Base-by-base conservation (phyloP, 192 early-diverging fungal species). In the Fimicolochytrium jonesii region DNA sequence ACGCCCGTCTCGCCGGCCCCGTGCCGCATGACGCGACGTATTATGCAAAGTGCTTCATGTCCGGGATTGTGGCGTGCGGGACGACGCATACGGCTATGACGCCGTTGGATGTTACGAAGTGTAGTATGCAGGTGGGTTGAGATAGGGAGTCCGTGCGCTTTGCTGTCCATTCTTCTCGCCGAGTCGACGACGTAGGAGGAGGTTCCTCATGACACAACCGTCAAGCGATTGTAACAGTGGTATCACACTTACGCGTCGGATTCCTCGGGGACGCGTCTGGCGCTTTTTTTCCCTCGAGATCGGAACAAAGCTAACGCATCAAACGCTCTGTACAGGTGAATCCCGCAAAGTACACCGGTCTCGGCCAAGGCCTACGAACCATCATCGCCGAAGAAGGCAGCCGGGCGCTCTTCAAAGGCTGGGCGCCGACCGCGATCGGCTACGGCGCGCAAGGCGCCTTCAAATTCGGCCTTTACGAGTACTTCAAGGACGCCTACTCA, bases 381-480 rank as follows among this genome's bases (percentile, higher is more conserved):
- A 71, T 78, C 41, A 31, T 67, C 37, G 68, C 73, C 34, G 78
- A 82, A 28, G 83, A 90, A 68, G 92, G 92, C 26, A 51, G 84
- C 59, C 64, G 75, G 43, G 90, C 84, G n/a, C 52, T 93, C 54
- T 89, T 77, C 47, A 89, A 87, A 26, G 92, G 92, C 46, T 74
- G 84, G 26, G 81, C 71, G 13, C 90, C 92, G 22, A 93, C 56
- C 36, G 69, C 87, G 29, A 53, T 90, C 35, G 92, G 92, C n/a
- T 93, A 93, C 77, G 90, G 87, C 33, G 59, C 86, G 45, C 90
- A 92, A 73, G 90, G 90, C 62, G 76, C 84, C 64, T 83, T 86
- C 77, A 94, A 94, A 75, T 94, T 87, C 70, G 92, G 92, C 10
- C 83, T 90, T 46, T 92, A 92, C 74, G 92, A 94, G 77, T 71